These are phyloP conservation scores for Lagenidium giganteum DNA, from an alignment of 352 stramenopile species.

Conservation along the genomic window DNA sequence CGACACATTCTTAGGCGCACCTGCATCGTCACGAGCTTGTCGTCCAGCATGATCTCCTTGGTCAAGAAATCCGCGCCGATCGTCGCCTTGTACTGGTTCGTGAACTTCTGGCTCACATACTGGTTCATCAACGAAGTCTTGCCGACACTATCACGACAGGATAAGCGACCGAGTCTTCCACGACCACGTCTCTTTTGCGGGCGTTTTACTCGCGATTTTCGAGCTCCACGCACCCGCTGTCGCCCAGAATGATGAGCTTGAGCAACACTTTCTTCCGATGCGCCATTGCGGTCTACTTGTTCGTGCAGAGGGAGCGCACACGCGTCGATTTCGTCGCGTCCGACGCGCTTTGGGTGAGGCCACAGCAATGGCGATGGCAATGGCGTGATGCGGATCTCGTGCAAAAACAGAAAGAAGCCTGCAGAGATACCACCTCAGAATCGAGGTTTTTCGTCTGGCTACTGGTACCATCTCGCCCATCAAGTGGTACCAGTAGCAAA, in stretches of 20 bases:
- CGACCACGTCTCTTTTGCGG: too few species aligned
- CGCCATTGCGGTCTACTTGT: conserved; percentile 54
- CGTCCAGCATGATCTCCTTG: conserved; percentile 93
- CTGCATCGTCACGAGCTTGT: conserved; percentile 93
- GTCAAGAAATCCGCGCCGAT: conserved; percentile 98
- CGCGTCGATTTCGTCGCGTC: background rate
- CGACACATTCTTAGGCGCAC: too few species aligned
- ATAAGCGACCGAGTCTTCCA: too few species aligned
- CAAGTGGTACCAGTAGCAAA: too few species aligned
- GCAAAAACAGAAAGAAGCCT: too few species aligned
- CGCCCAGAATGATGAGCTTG: conserved; percentile 96
- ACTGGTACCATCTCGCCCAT: too few species aligned
- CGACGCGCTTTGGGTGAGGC: too few species aligned
- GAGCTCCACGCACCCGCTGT: conserved; percentile 93
- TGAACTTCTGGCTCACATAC: conserved; percentile 97
- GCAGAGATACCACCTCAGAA: too few species aligned
- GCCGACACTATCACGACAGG: conserved; percentile 82
- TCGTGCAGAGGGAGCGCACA: too few species aligned
- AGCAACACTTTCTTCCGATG: conserved; percentile 93
- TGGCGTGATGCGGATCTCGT: conserved; percentile 13
- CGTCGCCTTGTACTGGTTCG: conserved; percentile 97
- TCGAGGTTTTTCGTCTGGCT: too few species aligned
- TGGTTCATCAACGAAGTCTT: conserved; percentile 99
- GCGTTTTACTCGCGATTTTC: too few species aligned
- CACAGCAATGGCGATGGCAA: conserved; percentile 5